These are phyloP conservation scores for Stereocaulon alpinum DNA, from an alignment of 495 filamentous ascomycete genomes.

Conservation along the genomic window DNA sequence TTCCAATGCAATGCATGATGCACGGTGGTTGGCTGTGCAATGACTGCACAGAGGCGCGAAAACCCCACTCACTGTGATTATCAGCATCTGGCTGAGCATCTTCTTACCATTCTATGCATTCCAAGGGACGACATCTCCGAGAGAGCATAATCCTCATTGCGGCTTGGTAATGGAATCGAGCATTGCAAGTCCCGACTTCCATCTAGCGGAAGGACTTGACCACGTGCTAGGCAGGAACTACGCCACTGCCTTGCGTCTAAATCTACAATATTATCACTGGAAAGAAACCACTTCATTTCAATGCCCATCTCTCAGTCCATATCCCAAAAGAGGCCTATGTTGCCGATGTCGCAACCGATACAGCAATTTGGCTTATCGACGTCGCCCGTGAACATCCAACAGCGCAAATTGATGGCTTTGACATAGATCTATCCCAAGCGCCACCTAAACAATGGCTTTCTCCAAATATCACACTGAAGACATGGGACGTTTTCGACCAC, in stretches of 20 bases:
- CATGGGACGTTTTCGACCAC: conserved; percentile 12
- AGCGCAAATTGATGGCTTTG: conserved; percentile 17
- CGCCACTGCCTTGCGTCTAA: conserved; percentile 18
- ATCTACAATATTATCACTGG: conserved; percentile 26
- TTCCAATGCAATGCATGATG: not conserved
- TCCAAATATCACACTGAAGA: conserved; percentile 11
- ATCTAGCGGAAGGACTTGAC: not conserved
- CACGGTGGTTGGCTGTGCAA: not conserved
- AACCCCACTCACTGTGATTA: no score
- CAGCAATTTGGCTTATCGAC: conserved; percentile 25
- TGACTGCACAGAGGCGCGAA: not conserved
- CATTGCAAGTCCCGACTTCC: not conserved
- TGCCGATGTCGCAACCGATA: conserved; percentile 11
- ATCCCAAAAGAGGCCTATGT: not conserved
- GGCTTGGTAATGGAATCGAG: not conserved
- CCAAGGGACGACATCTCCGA: no score
- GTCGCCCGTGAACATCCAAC: conserved; percentile 20
- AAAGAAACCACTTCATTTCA: conserved; percentile 20
- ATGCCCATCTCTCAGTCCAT: conserved; percentile 2
- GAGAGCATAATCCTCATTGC: no score
- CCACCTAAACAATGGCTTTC: conserved; percentile 17
- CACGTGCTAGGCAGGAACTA: conserved; percentile 20
- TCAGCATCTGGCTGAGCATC: no score
- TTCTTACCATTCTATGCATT: not conserved
- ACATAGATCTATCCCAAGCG: conserved; percentile 15